Base-by-base conservation (phyloP, 805 yeast species). In the Hanseniaspora nectarophila region DNA sequence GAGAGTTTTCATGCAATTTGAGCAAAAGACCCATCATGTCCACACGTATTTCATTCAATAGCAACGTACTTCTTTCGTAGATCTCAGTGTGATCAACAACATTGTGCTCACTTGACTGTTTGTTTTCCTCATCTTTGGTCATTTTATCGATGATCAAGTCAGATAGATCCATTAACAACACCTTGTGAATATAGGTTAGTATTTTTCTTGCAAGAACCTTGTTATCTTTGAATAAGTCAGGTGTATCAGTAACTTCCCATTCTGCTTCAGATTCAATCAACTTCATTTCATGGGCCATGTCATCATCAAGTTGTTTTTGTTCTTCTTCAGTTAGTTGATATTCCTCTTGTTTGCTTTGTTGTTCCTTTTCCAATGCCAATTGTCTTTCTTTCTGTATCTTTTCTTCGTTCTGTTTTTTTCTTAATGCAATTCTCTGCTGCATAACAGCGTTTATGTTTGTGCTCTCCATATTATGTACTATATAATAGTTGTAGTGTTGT, bases 1-100 rank as follows among this genome's bases (percentile, higher is more conserved):
- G 56, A 1, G 61, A 58, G 8, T 62, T 58, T 28, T 72, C 69
- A 5, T 86, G 69, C 20, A 87, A 69, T 54, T 70, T 67, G 2
- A 78, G 76, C 35, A 86, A 61, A 38, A 75, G 59, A 4, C 82
- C 81, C 37, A 74, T 68, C 26, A 81, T 58, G 55, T 74, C 67
- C 48, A 60, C 65, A 58, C 74, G 74, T 2, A 82, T 77, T 37
- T 78, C 80, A 2, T 58, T 48, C 21, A 42, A 32, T 46, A 54
- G 57, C 23, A 43, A 40, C 34, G 55, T 33, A 45, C 55, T 56
- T 56, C 62, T 51, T 55, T 56, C 58, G 24, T 54, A 58, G 34
- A 40, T 54, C 24, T 56, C 58, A 5, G 26, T 45, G 20, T 45
- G 56, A 13, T 29, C 34, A 10, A 24, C 16, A 3, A 12, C 7